These are phyloP conservation scores for Vigna reflexopilosa DNA, from an alignment of 306 rosid genomes.

Conservation along the genomic window DNA sequence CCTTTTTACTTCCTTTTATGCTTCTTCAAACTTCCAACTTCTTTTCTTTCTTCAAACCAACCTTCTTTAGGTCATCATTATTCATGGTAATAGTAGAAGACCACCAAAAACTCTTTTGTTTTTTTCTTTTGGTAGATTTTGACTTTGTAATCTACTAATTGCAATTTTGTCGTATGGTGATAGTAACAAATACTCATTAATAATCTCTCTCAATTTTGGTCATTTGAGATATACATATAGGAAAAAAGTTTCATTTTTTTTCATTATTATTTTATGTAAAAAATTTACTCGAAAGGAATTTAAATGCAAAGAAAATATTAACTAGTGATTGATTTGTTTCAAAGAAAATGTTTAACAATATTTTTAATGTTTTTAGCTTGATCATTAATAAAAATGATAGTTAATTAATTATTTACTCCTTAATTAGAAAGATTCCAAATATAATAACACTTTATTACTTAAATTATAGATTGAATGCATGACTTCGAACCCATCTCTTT, in stretches of 20 bases:
- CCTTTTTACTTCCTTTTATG: conserved; percentile 38
- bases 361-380: no score
- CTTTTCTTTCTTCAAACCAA: conserved; percentile 40
- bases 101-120: conserved; percentile 22
- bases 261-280: neutral
- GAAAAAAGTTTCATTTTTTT: neutral
- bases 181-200: conserved; percentile 14
- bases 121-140: conserved; percentile 48
- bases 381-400: no score
- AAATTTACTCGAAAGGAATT: neutral
- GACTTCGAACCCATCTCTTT: neutral
- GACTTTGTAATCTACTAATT: conserved; percentile 40
- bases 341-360: no score
- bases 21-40: conserved; percentile 48
- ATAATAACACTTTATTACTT: neutral
- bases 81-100: conserved; percentile 18
- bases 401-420: no score
- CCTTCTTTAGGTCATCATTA: conserved; percentile 25
- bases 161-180: conserved; percentile 20
- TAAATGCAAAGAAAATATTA: neutral
- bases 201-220: conserved; percentile 5
- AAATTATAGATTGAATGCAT: neutral
- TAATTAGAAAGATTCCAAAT: neutral
- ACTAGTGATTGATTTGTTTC: neutral
- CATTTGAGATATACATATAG: neutral